A percentile compares a stretch with the other conserved stretches of the same genome.
Evolutionary conservation across 163 green algal genomes (phyloP).

Genomic region (Chlamydomonas reinhardtii): DNA sequence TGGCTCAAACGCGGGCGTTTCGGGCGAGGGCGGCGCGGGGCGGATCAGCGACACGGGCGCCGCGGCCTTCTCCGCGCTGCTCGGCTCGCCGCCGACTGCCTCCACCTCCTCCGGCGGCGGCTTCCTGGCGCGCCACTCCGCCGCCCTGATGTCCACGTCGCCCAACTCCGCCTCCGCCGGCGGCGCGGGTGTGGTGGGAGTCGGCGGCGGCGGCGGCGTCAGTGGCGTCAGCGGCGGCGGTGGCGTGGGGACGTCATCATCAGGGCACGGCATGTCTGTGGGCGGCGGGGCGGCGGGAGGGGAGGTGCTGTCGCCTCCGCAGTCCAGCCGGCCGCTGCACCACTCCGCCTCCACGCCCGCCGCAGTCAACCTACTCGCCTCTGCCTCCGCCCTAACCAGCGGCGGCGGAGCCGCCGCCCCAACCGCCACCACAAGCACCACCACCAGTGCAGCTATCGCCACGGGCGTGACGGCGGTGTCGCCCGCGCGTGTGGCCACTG

Average conservation of each 20-base stretch:
- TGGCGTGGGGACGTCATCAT: neutral
- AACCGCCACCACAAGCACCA: neutral
- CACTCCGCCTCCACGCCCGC: conserved; percentile 7
- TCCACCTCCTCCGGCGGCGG: neutral
- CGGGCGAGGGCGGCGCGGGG: no score
- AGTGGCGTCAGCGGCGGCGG: neutral
- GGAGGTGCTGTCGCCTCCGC: conserved; percentile 4
- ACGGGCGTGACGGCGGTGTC: neutral
- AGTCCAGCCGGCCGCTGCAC: neutral
- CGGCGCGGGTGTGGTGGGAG: no score
- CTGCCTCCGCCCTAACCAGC: neutral
- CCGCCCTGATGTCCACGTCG: no score
- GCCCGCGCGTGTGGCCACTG: neutral
- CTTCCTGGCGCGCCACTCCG: no score
- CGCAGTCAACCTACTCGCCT: neutral
- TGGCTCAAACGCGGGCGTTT: no score
- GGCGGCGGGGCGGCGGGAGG: neutral
- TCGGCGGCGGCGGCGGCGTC: neutral
- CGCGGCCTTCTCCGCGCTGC: neutral
- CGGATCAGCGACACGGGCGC: conserved; percentile 24
- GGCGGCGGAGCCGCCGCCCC: neutral
- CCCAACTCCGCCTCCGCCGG: no score
- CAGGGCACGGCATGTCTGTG: no score
- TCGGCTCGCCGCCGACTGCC: conserved; percentile 10
- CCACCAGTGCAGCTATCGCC: no score